Base-by-base conservation (phyloP, 192 early-diverging fungal species). In the Backusella mclennaniae region DNA sequence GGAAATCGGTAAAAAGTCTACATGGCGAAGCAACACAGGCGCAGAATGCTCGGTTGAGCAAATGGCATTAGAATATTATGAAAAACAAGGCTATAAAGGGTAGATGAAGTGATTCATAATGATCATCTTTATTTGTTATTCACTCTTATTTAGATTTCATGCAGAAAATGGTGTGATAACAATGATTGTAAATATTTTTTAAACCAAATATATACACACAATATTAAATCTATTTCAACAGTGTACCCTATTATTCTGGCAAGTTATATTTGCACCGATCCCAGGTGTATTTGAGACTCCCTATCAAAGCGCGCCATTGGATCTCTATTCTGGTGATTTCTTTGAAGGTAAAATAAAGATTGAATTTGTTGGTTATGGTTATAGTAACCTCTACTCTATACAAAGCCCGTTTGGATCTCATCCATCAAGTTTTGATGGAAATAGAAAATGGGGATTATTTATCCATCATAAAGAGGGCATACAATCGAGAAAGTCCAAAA, bases 201-300 rank as follows among this genome's bases (percentile, higher is more conserved):
- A 63, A 63, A 29, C 11, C 6, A 33, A 9, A 42, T 46, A 29
- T 6, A 36, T 17, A 59, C 31, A 35, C 21, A 15, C 31, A n/a
- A 33, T 29, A 7, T 46, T 38, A 41, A 39, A 35, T 69, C n/a
- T 6, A 35, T 8, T 21, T 38, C 4, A 67, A 39, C 31, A 84
- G 82, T 91, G 90, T 77, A 82, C 81, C 7, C 79, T 93, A 3
- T 74, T 93, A 23, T 91, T 93, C 73, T 93, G 91, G 91, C 90
- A 93, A 56, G 85, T 91, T 39, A 79, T 93, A 8, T 92, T 93
- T 74, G 71, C 85, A 6, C 82, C 89, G 0, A 73, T 88, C 14
- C 89, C 88, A 0, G 92, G 91, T 35, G 88, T 89, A 1, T 88
- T 93, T 77, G 92, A 93, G 73, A 93, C 91, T 7, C 84, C 86